A percentile compares a stretch with the other conserved stretches of the same genome.
Evolutionary conservation across 2,329 filamentous ascomycete species (phyloP).

Genomic region (Fusarium pilosicola): DNA sequence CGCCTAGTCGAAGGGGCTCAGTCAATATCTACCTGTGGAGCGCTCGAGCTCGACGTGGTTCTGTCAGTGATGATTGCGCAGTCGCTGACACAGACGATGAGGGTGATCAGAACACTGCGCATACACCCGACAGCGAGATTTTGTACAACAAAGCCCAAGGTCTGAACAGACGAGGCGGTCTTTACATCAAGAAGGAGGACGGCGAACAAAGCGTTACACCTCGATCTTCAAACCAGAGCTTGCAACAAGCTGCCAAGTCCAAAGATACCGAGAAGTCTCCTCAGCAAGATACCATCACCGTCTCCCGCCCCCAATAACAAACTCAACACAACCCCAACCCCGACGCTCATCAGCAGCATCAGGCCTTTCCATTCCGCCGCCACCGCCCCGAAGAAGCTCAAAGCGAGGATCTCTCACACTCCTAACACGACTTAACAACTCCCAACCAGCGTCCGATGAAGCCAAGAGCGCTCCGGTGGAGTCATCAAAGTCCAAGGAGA

Average conservation of each 20-base stretch:
- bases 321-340: conserved; percentile 4
- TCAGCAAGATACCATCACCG: conserved; percentile 23
- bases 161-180: conserved; percentile 33
- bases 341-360: conserved; percentile 29
- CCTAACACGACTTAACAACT: conserved; percentile 21
- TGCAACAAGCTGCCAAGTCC: conserved; percentile 1
- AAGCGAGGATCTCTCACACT: conserved; percentile 37
- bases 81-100: conserved; percentile 39
- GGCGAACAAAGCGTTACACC: background rate
- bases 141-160: conserved; percentile 36
- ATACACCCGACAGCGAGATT: conserved; percentile 23
- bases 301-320: conserved; percentile 16
- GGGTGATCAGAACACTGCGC: conserved; percentile 2
- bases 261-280: background rate
- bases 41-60: conserved; percentile 34
- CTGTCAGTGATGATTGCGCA: conserved; percentile 34
- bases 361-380: conserved; percentile 14
- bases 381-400: conserved; percentile 39
- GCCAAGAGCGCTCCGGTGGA: background rate
- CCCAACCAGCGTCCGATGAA: conserved; percentile 18
- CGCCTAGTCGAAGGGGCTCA: conserved; percentile 45
- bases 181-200: conserved; percentile 33
- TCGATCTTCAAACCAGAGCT: conserved; percentile 16
- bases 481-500: conserved; percentile 21
- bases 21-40: conserved; percentile 47